A percentile compares a stretch with the other conserved stretches of the same genome.
Conservation (phyloP, 2,329 filamentous ascomycete species). For the Elsinoe ampelina region DNA sequence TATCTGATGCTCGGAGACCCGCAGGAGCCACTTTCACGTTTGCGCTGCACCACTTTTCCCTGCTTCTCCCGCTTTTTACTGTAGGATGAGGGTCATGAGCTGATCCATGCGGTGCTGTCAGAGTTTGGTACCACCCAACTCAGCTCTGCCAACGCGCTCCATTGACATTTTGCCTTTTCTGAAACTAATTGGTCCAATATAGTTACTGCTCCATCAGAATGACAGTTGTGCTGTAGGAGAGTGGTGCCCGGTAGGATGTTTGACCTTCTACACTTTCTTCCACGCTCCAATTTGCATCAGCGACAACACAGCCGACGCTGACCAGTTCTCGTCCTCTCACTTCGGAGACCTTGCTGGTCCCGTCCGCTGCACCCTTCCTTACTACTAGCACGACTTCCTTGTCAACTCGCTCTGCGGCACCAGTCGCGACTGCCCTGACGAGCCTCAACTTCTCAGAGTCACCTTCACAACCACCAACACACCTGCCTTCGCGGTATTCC, state of each 20-base stretch:
- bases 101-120: not conserved
- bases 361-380: too few species aligned
- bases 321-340: too few species aligned
- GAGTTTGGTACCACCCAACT: not conserved
- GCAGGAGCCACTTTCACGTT: conserved; percentile 4
- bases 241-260: not conserved
- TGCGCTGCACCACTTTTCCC: conserved; percentile 1
- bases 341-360: too few species aligned
- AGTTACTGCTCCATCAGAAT: not conserved
- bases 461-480: not conserved
- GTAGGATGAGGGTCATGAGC: not conserved
- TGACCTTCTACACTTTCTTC: not conserved
- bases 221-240: not conserved
- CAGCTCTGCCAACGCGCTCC: not conserved
- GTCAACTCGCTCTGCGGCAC: too few species aligned
- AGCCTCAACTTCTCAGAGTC: too few species aligned
- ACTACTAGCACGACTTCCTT: too few species aligned
- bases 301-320: too few species aligned
- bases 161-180: not conserved
- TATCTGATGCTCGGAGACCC: not conserved
- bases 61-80: not conserved
- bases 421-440: too few species aligned
- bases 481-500: too few species aligned
- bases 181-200: not conserved
- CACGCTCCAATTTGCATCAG: not conserved